phyloP scores from a whole-genome alignment of 805 yeast species.

The Yamadazyma phyllophila region DNA sequence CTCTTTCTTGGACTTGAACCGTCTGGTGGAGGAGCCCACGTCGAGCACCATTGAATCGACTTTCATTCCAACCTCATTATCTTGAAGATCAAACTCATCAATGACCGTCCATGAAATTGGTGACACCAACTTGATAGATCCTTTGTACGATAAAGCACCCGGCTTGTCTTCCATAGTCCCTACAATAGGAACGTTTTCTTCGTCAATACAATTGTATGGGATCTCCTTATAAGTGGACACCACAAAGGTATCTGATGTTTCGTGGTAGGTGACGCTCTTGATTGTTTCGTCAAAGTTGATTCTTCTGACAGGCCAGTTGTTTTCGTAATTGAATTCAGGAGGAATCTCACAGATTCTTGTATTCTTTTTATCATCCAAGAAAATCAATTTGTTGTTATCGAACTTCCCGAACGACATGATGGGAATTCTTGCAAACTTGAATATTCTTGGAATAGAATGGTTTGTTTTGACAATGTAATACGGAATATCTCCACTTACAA shows the following conservation, averaged over 20 bases:
- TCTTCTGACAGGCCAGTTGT: constrained; percentile 57
- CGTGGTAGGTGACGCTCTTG: constrained; percentile 68
- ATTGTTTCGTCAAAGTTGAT: constrained; percentile 58
- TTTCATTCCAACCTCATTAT: constrained; percentile 62
- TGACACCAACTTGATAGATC: constrained; percentile 63
- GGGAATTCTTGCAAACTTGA: constrained; percentile 63
- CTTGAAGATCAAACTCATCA: constrained; percentile 63
- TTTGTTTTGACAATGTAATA: constrained; percentile 63
- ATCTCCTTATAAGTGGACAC: constrained; percentile 58
- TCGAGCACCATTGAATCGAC: constrained; percentile 54
- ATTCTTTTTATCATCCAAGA: constrained; percentile 65
- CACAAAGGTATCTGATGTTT: constrained; percentile 57
- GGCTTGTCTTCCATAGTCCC: constrained; percentile 54
- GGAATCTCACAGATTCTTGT: constrained; percentile 61
- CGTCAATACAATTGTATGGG: constrained; percentile 67
- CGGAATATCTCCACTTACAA: constrained; percentile 75
- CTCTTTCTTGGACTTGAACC: constrained; percentile 55
- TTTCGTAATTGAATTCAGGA: constrained; percentile 50
- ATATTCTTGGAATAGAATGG: constrained; percentile 61
- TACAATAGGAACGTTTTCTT: constrained; percentile 62
- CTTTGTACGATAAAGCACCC: constrained; percentile 55
- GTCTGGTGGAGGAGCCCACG: constrained; percentile 40
- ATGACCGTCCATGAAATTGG: constrained; percentile 76
- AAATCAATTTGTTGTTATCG: constrained; percentile 59
- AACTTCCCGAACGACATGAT: constrained; percentile 65